These are phyloP conservation scores for Olyra latifolia DNA, from an alignment of 176 grass and related monocot species.

Conservation along the genomic window DNA sequence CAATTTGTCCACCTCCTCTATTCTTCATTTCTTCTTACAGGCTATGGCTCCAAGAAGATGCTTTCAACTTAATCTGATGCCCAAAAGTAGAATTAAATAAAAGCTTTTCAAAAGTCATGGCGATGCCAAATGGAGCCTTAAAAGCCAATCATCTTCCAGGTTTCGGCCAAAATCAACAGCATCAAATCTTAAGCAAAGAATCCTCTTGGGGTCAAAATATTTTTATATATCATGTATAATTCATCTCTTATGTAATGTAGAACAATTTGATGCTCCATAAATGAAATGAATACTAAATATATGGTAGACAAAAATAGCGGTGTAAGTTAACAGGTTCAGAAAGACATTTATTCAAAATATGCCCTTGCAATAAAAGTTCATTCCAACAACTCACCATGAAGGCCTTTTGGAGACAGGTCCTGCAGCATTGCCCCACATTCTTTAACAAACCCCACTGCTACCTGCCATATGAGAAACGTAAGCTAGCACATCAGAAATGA, in stretches of 20 bases:
- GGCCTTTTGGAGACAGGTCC: slow-evolving; percentile 75
- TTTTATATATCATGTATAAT: background rate
- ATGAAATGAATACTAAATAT: background rate
- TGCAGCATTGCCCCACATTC: slow-evolving; percentile 90
- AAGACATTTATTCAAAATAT: background rate
- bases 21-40: no score
- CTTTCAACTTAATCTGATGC: no score
- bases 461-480: slow-evolving; percentile 42
- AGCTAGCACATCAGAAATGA: slow-evolving; percentile 4
- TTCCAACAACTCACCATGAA: slow-evolving; percentile 70
- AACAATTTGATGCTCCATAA: background rate
- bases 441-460: slow-evolving; percentile 92
- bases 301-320: background rate
- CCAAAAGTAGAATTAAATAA: no score
- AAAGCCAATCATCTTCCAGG: background rate
- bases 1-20: no score
- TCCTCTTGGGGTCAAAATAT: background rate
- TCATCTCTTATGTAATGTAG: background rate
- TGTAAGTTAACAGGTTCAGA: background rate
- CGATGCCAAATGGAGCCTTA: no score
- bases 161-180: background rate
- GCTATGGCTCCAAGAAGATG: no score
- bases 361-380: background rate
- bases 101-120: no score
- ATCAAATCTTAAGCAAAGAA: background rate